phyloP scores from a whole-genome alignment of 768 basidiomycete species.

The Rickenella mellea region DNA sequence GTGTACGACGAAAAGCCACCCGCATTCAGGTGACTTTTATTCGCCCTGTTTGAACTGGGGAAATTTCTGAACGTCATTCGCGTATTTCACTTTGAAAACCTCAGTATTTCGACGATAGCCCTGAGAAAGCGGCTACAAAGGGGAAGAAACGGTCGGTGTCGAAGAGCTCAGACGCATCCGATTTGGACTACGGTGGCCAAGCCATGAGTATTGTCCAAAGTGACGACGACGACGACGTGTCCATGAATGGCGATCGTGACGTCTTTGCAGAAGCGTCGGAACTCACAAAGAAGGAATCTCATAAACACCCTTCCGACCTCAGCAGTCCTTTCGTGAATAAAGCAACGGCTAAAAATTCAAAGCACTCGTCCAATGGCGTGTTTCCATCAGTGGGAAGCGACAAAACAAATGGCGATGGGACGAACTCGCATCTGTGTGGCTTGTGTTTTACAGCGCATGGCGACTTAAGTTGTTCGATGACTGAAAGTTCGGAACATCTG shows the following conservation, averaged over 20 bases:
- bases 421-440: conserved; percentile 47
- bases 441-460: conserved; percentile 52
- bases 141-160: conserved; percentile 22
- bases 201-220: conserved; percentile 14
- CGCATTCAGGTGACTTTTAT: conserved; percentile 35
- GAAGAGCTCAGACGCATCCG: conserved; percentile 29
- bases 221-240: conserved; percentile 12
- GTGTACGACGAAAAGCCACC: conserved; percentile 61
- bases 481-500: conserved; percentile 52
- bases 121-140: conserved; percentile 23
- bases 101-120: conserved; percentile 22
- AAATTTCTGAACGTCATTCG: conserved; percentile 3
- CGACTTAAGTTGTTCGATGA: conserved; percentile 50
- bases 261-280: neutral
- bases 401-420: conserved; percentile 5
- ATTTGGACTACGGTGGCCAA: conserved; percentile 23
- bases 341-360: neutral
- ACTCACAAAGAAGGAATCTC: conserved; percentile 3
- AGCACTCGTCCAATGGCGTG: neutral
- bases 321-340: neutral
- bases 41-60: neutral
- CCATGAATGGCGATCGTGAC: conserved; percentile 1
- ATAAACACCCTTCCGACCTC: neutral
- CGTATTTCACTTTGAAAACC: conserved; percentile 16
- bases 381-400: neutral